Base-by-base conservation (phyloP, 371 early-diverging fungal species). In the Mortierella sp. region DNA sequence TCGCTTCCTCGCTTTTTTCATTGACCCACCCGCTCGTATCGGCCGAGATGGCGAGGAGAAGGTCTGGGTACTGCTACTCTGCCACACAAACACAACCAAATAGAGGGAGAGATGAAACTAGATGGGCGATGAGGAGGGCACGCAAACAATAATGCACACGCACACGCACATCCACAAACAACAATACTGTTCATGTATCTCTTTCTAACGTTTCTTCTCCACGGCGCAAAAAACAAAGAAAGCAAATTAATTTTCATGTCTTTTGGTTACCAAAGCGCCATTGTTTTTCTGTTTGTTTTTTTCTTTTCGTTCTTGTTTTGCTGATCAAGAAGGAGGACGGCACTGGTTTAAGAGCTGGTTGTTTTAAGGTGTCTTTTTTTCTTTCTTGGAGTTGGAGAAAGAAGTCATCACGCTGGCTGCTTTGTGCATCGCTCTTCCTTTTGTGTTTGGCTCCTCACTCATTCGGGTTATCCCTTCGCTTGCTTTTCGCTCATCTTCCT, bases 221-320 rank as follows among this genome's bases (percentile, higher is more conserved):
- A 68, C 24, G 68, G 68, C 43, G 18, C 68, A 38, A 60, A 41
- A 41, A 10, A 65, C 29, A 35, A 63, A 32, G 4, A 29, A 60
- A 14, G 7, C 6, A 63, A 16, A 63, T 16, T 21, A 68, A 24
- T 68, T 68, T 35, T 8, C 14, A 3, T 12, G 32, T 5, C 4
- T 60, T 32, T 58, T 12, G 63, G 68, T 24, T 24, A 18, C 68
- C 68, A 38, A 41, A 68, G 68, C 68, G 68, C 68, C 63, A 18
- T 68, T 68, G 38, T 68, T 68, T 38, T 21, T 54, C 16, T 63
- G 16, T 63, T 38, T 65, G 38, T 38, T 38, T 35, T 55, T 68
- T 7, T 38, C 32, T 65, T 35, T 10, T 38, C 6, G 32, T 60
- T 27, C 3, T 60, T 60, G 35, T 60, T 68, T 68, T 21, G 35